These are phyloP conservation scores for Eucommia ulmoides DNA, from an alignment of 257 asterid species.

Conservation along the genomic window DNA sequence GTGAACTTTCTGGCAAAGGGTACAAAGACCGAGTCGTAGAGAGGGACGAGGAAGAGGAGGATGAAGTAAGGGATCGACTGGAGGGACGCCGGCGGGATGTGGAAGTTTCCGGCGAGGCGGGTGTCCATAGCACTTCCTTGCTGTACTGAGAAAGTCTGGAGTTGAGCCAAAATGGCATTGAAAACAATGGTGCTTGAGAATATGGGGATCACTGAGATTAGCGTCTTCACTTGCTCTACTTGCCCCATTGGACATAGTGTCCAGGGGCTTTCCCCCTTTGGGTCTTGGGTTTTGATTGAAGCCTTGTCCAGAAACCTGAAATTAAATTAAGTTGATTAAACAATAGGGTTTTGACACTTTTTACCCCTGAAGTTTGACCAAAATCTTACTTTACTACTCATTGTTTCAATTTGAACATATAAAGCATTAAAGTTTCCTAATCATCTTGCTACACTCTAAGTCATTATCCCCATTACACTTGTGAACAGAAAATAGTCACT, in stretches of 20 bases:
- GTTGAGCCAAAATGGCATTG: slow-evolving; percentile 85
- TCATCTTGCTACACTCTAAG: too few species aligned
- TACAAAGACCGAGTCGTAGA: slow-evolving; percentile 62
- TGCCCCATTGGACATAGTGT: slow-evolving; percentile 41
- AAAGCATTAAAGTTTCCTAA: too few species aligned
- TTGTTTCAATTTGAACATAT: too few species aligned
- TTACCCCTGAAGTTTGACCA: too few species aligned
- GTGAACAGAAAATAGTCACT: too few species aligned
- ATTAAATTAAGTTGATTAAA: background rate
- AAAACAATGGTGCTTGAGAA: slow-evolving; percentile 83
- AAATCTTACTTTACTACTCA: too few species aligned
- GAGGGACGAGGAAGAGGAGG: slow-evolving; percentile 66
- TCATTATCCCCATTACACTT: too few species aligned
- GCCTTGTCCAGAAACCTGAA: slow-evolving; percentile 90
- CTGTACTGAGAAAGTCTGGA: slow-evolving; percentile 94
- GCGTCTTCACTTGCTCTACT: slow-evolving; percentile 69
- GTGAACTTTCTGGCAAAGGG: slow-evolving; percentile 68
- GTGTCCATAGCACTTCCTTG: slow-evolving; percentile 87
- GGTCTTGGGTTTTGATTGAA: slow-evolving; percentile 41
- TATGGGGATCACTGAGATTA: slow-evolving; percentile 61
- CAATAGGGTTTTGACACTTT: background rate
- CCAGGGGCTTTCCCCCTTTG: slow-evolving; percentile 44
- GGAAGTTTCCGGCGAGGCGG: slow-evolving; percentile 35
- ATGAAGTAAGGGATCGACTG: slow-evolving; percentile 88
- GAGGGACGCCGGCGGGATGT: slow-evolving; percentile 90